phyloP scores from a whole-genome alignment of 345 rosid species.

The Citrus trifoliata region DNA sequence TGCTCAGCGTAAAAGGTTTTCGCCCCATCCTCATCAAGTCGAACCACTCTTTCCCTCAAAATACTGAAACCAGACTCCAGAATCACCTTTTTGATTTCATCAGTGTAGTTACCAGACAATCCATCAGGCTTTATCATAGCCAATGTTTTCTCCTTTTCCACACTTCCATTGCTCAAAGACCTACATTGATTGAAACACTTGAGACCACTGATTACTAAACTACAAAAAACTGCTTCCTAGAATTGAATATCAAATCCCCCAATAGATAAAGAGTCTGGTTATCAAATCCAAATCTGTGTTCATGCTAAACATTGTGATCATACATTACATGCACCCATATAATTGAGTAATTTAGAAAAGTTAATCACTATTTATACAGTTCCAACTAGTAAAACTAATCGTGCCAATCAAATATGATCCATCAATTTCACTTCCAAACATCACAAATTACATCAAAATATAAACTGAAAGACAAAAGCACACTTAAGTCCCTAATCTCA shows the following conservation, averaged over 20 bases:
- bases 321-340: neutral
- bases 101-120: constrained; percentile 56
- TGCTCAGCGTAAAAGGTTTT: constrained; percentile 72
- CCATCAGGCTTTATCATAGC: constrained; percentile 92
- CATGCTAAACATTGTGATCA: neutral
- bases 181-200: constrained; percentile 5
- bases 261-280: neutral
- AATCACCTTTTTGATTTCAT: constrained; percentile 43
- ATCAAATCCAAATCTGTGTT: neutral
- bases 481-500: neutral
- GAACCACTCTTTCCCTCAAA: constrained; percentile 42
- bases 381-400: neutral
- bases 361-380: neutral
- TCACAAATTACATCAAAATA: neutral
- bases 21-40: constrained; percentile 53
- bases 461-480: neutral
- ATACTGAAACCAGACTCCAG: constrained; percentile 54
- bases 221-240: neutral
- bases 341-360: neutral
- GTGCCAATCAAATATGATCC: neutral
- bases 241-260: neutral
- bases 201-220: neutral
- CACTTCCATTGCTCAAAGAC: constrained; percentile 33
- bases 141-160: constrained; percentile 51
- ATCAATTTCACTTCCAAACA: neutral